Conservation (phyloP, 306 rosid genomes). For the Mimosa pudica region DNA sequence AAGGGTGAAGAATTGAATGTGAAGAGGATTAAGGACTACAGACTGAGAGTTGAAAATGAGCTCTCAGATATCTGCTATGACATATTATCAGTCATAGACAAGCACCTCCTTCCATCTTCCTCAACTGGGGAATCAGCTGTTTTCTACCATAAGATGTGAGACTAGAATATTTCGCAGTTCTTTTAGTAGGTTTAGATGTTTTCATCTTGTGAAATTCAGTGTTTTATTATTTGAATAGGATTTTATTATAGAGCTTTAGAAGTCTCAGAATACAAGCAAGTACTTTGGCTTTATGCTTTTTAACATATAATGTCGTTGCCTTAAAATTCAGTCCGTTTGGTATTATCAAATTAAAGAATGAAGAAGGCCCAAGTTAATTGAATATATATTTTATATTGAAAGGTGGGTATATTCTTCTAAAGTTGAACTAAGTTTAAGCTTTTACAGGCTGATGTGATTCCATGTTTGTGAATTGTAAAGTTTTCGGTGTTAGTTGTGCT, state of each 20-base stretch:
- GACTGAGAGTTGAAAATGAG: slow-evolving; percentile 3
- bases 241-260: not conserved
- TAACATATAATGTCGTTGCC: not conserved
- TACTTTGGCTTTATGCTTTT: not conserved
- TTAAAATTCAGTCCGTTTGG: not conserved
- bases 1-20: slow-evolving; percentile 1
- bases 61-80: slow-evolving; percentile 11
- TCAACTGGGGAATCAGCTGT: slow-evolving; percentile 7
- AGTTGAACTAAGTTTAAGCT: not conserved
- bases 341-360: not conserved
- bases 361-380: not conserved
- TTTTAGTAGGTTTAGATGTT: not conserved
- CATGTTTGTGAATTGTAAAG: not conserved
- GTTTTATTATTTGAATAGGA: not conserved
- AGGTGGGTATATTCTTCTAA: not conserved
- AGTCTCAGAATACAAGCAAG: not conserved
- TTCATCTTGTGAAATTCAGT: not conserved
- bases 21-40: slow-evolving; percentile 20
- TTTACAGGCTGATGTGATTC: not conserved
- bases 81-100: not conserved
- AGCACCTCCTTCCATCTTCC: slow-evolving; percentile 10
- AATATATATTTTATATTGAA: not conserved
- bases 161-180: not conserved
- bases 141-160: slow-evolving; percentile 13
- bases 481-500: not conserved